Conservation (phyloP, 2,329 filamentous ascomycete genomes). For the Ceratocystis cubensis region DNA sequence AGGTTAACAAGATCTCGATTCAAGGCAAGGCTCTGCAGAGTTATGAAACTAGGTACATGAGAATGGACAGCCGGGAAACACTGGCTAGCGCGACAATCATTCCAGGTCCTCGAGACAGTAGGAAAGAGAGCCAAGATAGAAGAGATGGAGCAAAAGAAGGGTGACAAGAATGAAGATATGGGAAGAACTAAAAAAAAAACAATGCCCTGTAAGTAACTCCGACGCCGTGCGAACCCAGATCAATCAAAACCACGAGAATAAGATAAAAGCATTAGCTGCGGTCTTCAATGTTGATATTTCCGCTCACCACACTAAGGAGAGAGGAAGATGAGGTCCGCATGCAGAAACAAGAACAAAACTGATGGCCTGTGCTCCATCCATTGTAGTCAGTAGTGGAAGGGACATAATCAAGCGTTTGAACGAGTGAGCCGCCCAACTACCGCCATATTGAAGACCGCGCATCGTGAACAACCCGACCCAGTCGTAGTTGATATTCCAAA, state of each 20-base stretch:
- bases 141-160: slow-evolving; percentile 11
- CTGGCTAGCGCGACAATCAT: neutral
- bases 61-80: neutral
- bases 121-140: neutral
- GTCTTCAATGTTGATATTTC: slow-evolving; percentile 8
- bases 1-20: slow-evolving; percentile 3
- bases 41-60: neutral
- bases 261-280: slow-evolving; percentile 19
- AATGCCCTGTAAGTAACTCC: slow-evolving; percentile 21
- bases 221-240: slow-evolving; percentile 21
- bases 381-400: slow-evolving; percentile 1
- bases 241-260: slow-evolving; percentile 19
- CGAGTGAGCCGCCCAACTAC: neutral
- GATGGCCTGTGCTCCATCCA: slow-evolving; percentile 1
- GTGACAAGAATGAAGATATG: slow-evolving; percentile 14
- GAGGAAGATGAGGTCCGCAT: neutral
- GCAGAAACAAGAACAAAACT: neutral
- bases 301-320: neutral
- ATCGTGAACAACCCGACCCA: slow-evolving; percentile 9
- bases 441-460: slow-evolving; percentile 9
- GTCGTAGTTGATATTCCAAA: slow-evolving; percentile 9
- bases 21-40: neutral
- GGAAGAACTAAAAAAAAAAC: slow-evolving; percentile 15
- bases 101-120: neutral
- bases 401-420: neutral